phyloP scores from a whole-genome alignment of 441 rosid genomes.

The Mallotus repandus region DNA sequence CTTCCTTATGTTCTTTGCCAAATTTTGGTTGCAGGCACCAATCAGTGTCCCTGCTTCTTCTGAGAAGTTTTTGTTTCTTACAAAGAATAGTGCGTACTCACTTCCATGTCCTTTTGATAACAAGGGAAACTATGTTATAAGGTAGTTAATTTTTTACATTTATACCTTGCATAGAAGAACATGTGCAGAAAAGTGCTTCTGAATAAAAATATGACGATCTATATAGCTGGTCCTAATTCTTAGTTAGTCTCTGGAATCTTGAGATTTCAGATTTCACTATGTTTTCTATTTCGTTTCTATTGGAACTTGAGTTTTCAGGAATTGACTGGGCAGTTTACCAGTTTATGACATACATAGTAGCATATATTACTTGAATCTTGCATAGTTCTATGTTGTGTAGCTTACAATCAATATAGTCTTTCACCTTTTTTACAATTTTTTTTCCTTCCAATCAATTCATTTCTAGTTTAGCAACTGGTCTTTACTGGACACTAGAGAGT shows the following conservation, averaged over 20 bases:
- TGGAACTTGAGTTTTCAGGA: conserved; percentile 1
- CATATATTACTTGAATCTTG: not conserved
- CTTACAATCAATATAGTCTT: not conserved
- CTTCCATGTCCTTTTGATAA: conserved; percentile 92
- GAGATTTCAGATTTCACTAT: conserved; percentile 2
- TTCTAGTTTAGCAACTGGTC: not conserved
- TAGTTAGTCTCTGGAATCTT: not conserved
- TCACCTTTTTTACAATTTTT: not conserved
- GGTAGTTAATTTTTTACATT: conserved; percentile 38
- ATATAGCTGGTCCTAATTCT: not conserved
- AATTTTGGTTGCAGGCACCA: conserved; percentile 61
- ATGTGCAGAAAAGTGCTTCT: not conserved
- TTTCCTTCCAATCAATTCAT: not conserved
- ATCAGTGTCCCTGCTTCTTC: conserved; percentile 72
- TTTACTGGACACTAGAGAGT: not conserved
- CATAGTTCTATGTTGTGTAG: not conserved
- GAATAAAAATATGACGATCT: conserved; percentile 2
- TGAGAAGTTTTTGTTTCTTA: conserved; percentile 85
- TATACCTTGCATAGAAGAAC: not conserved
- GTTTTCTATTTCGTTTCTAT: not conserved
- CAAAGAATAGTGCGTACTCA: conserved; percentile 68
- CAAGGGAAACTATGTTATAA: conserved; percentile 85
- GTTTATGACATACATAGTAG: not conserved
- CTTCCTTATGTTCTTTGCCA: conserved; percentile 19
- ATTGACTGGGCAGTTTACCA: not conserved